Base-by-base conservation (phyloP, 2,329 filamentous ascomycete species). In the Fusarium zealandicum region DNA sequence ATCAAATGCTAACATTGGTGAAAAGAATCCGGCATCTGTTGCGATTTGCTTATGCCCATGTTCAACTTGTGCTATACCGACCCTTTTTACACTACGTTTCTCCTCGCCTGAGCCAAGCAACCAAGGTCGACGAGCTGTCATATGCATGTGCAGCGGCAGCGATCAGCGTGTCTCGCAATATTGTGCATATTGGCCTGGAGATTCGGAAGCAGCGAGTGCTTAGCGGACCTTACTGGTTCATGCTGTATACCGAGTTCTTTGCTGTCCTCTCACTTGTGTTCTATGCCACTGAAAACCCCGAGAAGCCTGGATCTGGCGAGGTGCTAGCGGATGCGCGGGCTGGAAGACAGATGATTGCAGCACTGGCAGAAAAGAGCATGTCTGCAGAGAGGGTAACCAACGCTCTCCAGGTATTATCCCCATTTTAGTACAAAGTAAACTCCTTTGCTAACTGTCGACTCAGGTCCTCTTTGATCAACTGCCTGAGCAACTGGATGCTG, bases 201-300 rank as follows among this genome's bases (percentile, higher is more conserved):
- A 93, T 93, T 78, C 87, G 89, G 61, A 88, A 87, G 69, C 84
- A 88, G 66, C 84, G 87, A 4, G 78, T 91, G 6, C 78, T 95
- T n/a, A 88, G 89, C 57, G 91, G 90, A 1, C 89, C 90, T 0
- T 93, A 92, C 72, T 95, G 90, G 90, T 93, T 93, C 69, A 89
- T 90, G 63, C 85, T 93, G 69, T 93, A 92, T 69, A 92, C 90
- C 3, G 89, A 90, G 13, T 93, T 92, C 74, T 93, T 92, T 69
- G 87, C 89, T 12, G 89, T 93, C 27, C 77, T 95, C 27, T 90
- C 90, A 0, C 78, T 95, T 38, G 80, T 93, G 1, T 95, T 91
- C 68, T 93, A 90, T 68, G 88, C 90, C 1, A 78, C 92, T 12
- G 90, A 93, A 70, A 93, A 93, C 60, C 89, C 89, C 1, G 85